These are phyloP conservation scores for Lachnum nothofagi DNA, from an alignment of 2,329 filamentous ascomycete species.

Conservation along the genomic window DNA sequence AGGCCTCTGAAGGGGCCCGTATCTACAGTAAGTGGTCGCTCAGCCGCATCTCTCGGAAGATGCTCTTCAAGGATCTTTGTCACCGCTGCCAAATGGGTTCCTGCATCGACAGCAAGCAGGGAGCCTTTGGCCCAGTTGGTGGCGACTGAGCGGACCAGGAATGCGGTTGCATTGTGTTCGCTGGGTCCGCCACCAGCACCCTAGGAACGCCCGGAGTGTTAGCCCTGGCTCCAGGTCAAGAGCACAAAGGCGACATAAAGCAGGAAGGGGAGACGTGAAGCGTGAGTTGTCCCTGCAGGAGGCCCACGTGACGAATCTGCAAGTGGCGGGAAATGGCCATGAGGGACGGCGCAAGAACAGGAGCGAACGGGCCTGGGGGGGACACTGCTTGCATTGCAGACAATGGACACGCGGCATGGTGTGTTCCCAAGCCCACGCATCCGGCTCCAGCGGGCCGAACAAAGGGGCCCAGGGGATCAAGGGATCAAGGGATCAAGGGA, in stretches of 20 bases:
- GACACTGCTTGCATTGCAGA: too few relatives aligned
- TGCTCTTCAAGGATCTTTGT: conserved; percentile 58
- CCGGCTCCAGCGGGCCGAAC: too few relatives aligned
- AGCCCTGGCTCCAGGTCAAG: conserved; percentile 24
- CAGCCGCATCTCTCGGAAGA: conserved; percentile 36
- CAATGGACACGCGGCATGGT: too few relatives aligned
- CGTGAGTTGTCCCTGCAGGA: not conserved
- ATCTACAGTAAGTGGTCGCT: conserved; percentile 50
- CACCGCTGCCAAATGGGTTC: conserved; percentile 82
- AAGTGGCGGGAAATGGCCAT: not conserved
- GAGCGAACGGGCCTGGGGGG: too few relatives aligned
- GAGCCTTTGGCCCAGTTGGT: conserved; percentile 78
- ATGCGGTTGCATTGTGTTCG: conserved; percentile 84
- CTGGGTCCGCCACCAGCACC: conserved; percentile 84
- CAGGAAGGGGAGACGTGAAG: not conserved
- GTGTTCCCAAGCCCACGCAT: too few relatives aligned
- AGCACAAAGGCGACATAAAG: not conserved
- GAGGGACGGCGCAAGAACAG: not conserved
- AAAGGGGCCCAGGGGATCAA: too few relatives aligned
- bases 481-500: too few relatives aligned
- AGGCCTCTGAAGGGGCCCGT: conserved; percentile 77
- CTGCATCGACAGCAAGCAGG: conserved; percentile 86
- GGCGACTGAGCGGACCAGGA: conserved; percentile 77
- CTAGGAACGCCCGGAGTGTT: conserved; percentile 43
- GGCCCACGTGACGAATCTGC: not conserved